These are phyloP conservation scores for Kodamaea suecica DNA, from an alignment of 1,139 yeast genomes.

Conservation along the genomic window DNA sequence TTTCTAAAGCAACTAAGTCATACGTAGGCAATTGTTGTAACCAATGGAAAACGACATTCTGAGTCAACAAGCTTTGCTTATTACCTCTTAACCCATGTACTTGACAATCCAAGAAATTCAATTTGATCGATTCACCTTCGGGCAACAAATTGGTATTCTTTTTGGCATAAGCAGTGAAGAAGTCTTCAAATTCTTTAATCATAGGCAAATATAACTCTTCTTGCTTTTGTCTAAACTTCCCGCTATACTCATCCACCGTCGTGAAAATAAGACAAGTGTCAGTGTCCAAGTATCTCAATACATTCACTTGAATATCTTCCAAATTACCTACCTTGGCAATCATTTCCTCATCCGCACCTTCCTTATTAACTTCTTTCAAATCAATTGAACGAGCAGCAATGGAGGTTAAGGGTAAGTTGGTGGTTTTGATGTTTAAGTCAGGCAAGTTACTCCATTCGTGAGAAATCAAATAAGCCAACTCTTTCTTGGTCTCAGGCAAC, in stretches of 20 bases:
- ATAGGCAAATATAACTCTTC: slow-evolving; percentile 74
- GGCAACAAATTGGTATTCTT: slow-evolving; percentile 29
- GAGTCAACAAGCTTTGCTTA: slow-evolving; percentile 59
- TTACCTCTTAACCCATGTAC: slow-evolving; percentile 78
- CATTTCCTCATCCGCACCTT: slow-evolving; percentile 41
- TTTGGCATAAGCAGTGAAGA: slow-evolving; percentile 47
- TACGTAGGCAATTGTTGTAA: slow-evolving; percentile 60
- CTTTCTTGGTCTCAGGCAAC: slow-evolving; percentile 57
- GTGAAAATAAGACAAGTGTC: slow-evolving; percentile 88
- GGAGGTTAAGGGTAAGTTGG: slow-evolving; percentile 82
- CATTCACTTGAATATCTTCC: slow-evolving; percentile 49
- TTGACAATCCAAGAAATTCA: slow-evolving; percentile 75
- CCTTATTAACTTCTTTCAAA: slow-evolving; percentile 34
- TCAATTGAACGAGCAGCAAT: slow-evolving; percentile 85
- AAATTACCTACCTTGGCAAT: slow-evolving; percentile 59
- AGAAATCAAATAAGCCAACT: slow-evolving; percentile 70
- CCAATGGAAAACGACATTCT: slow-evolving; percentile 63
- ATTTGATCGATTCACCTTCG: slow-evolving; percentile 24
- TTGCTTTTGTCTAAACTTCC: slow-evolving; percentile 72
- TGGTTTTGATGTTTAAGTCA: slow-evolving; percentile 69
- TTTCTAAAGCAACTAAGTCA: slow-evolving; percentile 85
- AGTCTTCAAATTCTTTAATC: slow-evolving; percentile 61
- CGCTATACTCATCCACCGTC: slow-evolving; percentile 80
- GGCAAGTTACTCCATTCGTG: slow-evolving; percentile 89
- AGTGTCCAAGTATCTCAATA: slow-evolving; percentile 85